phyloP scores from a whole-genome alignment of 2,329 filamentous ascomycete species.

The Aspergillus japonicus region DNA sequence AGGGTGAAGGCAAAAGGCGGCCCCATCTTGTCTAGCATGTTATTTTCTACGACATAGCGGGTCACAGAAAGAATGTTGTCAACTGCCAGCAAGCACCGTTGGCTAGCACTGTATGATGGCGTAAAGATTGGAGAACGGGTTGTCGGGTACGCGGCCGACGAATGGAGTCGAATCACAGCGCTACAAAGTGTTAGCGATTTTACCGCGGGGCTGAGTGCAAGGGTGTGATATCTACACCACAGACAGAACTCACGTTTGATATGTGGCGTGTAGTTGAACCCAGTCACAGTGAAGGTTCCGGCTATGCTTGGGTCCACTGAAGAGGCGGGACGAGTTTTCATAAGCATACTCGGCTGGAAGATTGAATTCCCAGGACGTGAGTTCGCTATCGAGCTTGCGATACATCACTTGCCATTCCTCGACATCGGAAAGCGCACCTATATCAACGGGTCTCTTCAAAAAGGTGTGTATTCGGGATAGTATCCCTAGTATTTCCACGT shows the following conservation, averaged over 20 bases:
- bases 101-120: slow-evolving; percentile 79
- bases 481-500: slow-evolving; percentile 85
- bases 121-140: slow-evolving; percentile 86
- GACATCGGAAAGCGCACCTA: slow-evolving; percentile 77
- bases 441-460: slow-evolving; percentile 84
- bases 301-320: slow-evolving; percentile 62
- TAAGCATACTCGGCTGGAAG: slow-evolving; percentile 75
- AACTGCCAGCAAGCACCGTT: slow-evolving; percentile 78
- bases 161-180: slow-evolving; percentile 84
- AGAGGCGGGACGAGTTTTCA: slow-evolving; percentile 72
- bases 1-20: slow-evolving; percentile 89
- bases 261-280: slow-evolving; percentile 89
- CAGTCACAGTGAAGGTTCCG: slow-evolving; percentile 76
- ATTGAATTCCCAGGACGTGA: slow-evolving; percentile 80
- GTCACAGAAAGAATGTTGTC: slow-evolving; percentile 77
- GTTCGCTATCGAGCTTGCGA: slow-evolving; percentile 75
- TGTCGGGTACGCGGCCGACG: slow-evolving; percentile 87
- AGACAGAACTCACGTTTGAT: slow-evolving; percentile 65
- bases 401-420: slow-evolving; percentile 88
- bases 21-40: slow-evolving; percentile 74
- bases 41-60: slow-evolving; percentile 73
- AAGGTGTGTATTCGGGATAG: slow-evolving; percentile 86
- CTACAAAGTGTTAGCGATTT: slow-evolving; percentile 34
- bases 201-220: not conserved
- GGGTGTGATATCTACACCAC: not conserved